Conservation (phyloP, 345 rosid genomes). For the Triadica sebifera region DNA sequence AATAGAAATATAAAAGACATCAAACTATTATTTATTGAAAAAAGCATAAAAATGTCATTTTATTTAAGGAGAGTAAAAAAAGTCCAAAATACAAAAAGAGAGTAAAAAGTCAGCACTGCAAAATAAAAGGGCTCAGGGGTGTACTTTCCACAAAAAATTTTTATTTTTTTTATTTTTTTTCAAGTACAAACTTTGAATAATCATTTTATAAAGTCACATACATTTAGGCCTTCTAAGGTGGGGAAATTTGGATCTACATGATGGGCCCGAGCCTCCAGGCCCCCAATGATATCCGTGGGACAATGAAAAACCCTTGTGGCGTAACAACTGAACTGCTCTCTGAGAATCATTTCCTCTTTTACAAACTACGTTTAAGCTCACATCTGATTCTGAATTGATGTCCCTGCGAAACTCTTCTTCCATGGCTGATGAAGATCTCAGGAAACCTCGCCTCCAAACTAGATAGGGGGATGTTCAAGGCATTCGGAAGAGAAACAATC, state of each 20-base stretch:
- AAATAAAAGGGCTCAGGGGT: no score
- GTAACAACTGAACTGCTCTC: conserved; percentile 74
- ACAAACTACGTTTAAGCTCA: conserved; percentile 60
- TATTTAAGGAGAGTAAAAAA: no score
- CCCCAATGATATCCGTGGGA: conserved; percentile 81
- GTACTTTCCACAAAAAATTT: no score
- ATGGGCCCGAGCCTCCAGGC: conserved; percentile 69
- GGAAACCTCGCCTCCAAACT: conserved; percentile 62
- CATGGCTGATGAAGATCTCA: conserved; percentile 57
- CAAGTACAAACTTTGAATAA: no score
- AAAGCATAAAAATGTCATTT: no score
- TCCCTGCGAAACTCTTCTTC: conserved; percentile 39
- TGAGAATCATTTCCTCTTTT: conserved; percentile 96
- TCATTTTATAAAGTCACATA: no score
- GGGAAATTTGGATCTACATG: conserved; percentile 83
- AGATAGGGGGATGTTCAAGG: conserved; percentile 67
- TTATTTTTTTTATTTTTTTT: no score
- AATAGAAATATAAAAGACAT: no score
- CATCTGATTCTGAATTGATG: conserved; percentile 26
- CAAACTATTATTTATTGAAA: no score
- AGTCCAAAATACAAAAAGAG: no score
- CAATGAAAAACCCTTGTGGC: conserved; percentile 53
- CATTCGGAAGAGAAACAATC: conserved; percentile 79
- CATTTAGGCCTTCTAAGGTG: conserved; percentile 27
- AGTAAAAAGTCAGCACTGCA: no score